Conservation (phyloP, 1,284 basidiomycete species). For the Trametes sp. region DNA sequence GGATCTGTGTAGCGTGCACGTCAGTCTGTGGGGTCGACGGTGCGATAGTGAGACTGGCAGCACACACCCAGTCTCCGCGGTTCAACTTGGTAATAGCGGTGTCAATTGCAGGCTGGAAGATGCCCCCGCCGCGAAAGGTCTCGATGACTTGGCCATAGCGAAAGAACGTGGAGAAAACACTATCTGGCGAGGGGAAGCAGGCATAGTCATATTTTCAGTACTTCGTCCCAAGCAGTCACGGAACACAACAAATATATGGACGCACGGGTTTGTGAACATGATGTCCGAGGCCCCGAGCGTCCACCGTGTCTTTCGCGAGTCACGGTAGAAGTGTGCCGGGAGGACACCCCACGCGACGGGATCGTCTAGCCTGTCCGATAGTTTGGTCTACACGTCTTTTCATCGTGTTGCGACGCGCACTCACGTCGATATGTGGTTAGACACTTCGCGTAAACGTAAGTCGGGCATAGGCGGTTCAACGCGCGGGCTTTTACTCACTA, state of each 20-base stretch:
- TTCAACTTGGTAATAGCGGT: conserved; percentile 82
- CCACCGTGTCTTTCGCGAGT: conserved; percentile 77
- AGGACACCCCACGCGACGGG: conserved; percentile 86
- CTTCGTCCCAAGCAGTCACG: neutral
- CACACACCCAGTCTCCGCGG: conserved; percentile 81
- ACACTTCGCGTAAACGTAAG: conserved; percentile 74
- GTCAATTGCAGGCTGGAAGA: conserved; percentile 91
- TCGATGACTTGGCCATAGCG: conserved; percentile 91
- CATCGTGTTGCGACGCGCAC: conserved; percentile 33
- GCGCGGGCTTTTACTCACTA: conserved; percentile 54
- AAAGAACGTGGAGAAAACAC: conserved; percentile 86
- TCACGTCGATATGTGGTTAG: conserved; percentile 92
- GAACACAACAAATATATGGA: neutral
- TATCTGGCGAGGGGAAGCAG: conserved; percentile 47
- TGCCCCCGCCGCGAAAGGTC: conserved; percentile 89
- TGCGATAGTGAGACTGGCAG: neutral
- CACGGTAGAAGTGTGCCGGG: conserved; percentile 68
- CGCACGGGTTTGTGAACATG: conserved; percentile 91
- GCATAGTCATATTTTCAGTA: neutral
- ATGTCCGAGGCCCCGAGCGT: conserved; percentile 92
- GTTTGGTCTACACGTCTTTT: neutral
- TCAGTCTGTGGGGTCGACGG: neutral
- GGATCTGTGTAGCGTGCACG: conserved; percentile 62
- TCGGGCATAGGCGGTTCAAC: no score
- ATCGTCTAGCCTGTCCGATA: conserved; percentile 68